A percentile compares a stretch with the other conserved stretches of the same genome.
phyloP scores from a whole-genome alignment of 2,329 filamentous ascomycete genomes.

The Sporothrix mexicana region DNA sequence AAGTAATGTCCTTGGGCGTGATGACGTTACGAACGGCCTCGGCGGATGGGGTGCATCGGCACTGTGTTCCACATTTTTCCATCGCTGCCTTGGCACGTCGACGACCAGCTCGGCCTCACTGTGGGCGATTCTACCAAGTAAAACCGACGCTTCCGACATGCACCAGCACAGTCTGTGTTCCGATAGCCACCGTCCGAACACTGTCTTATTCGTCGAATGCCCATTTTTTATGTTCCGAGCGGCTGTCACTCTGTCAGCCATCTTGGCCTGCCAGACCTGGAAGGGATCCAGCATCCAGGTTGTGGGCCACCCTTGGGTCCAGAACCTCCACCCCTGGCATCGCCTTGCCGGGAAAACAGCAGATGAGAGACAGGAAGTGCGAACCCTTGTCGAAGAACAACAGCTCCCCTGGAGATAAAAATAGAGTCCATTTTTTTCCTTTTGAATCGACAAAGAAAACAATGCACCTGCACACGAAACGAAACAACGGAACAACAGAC shows the following conservation, averaged over 20 bases:
- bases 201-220: neutral
- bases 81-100: slow-evolving; percentile 11
- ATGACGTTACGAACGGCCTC: neutral
- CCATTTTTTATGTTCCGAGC: neutral
- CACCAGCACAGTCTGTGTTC: neutral
- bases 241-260: slow-evolving; percentile 26
- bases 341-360: neutral
- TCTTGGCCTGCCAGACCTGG: neutral
- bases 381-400: slow-evolving; percentile 14
- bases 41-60: slow-evolving; percentile 6
- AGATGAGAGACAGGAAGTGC: neutral
- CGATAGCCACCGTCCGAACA: neutral
- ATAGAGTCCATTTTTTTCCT: too few species aligned
- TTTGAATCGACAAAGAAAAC: too few species aligned
- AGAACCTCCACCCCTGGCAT: slow-evolving; percentile 6
- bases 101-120: neutral
- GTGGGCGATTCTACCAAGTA: neutral
- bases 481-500: slow-evolving; percentile 5
- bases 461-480: neutral
- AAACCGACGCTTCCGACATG: neutral
- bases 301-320: slow-evolving; percentile 14
- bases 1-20: neutral
- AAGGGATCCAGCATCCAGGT: neutral
- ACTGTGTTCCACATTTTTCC: slow-evolving; percentile 14
- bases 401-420: neutral